Conservation (phyloP, 73 alveolate genomes). For the Paraurostyla sp. region DNA sequence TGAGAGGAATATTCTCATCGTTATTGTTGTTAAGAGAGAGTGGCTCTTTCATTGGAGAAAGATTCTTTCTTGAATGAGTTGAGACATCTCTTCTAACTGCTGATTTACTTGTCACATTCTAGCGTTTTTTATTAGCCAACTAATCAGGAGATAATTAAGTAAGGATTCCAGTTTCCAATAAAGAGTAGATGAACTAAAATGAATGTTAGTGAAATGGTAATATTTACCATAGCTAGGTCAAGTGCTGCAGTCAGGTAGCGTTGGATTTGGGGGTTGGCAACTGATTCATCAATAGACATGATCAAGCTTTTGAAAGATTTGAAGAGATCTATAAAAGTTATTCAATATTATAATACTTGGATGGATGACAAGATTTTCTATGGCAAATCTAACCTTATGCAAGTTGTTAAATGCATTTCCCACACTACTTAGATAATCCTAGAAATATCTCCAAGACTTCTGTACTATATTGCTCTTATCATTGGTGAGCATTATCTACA, state of each 20-base stretch:
- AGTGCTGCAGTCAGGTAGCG: background rate
- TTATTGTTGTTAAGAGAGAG: no score
- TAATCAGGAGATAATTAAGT: background rate
- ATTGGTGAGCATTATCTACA: slow-evolving; percentile 8
- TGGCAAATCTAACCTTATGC: background rate
- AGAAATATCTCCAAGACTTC: slow-evolving; percentile 20
- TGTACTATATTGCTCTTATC: slow-evolving; percentile 21
- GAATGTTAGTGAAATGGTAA: background rate
- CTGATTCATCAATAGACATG: background rate
- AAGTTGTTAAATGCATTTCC: slow-evolving; percentile 1
- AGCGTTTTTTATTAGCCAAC: background rate
- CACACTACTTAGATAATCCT: slow-evolving; percentile 36
- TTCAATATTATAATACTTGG: background rate
- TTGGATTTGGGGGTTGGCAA: background rate
- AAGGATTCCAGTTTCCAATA: background rate
- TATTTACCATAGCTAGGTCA: background rate
- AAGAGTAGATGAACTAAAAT: background rate
- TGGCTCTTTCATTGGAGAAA: background rate
- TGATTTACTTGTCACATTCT: slow-evolving; percentile 20
- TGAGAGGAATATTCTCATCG: no score
- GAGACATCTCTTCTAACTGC: slow-evolving; percentile 3
- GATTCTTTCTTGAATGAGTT: background rate
- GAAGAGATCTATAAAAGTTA: background rate
- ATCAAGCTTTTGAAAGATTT: background rate
- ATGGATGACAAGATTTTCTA: slow-evolving; percentile 8